A percentile compares a stretch with the other conserved stretches of the same genome.
phyloP scores from a whole-genome alignment of 176 grass and related monocot species.

The Themeda triandra region DNA sequence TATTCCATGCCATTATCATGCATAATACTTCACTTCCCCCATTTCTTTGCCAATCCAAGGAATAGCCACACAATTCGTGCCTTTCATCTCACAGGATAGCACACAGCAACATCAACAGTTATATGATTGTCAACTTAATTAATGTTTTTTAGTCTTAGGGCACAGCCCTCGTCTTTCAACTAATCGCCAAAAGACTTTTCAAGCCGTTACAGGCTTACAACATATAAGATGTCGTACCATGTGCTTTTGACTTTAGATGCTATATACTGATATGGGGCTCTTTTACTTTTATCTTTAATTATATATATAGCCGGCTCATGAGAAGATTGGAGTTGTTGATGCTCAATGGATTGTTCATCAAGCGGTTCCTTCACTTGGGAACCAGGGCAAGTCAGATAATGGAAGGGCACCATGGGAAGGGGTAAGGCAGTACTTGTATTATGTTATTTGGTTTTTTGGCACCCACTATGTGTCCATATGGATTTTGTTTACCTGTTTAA shows the following conservation, averaged over 20 bases:
- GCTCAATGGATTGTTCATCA: conserved; percentile 99
- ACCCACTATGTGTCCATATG: neutral
- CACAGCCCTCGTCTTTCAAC: no score
- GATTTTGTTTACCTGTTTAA: neutral
- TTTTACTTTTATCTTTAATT: conserved; percentile 30
- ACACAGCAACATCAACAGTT: neutral
- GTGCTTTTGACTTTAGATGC: neutral
- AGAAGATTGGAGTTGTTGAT: conserved; percentile 98
- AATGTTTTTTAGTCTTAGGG: neutral
- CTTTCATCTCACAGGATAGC: neutral
- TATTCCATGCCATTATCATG: conserved; percentile 21
- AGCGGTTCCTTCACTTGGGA: conserved; percentile 86
- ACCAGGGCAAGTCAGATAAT: conserved; percentile 77
- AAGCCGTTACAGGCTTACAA: no score
- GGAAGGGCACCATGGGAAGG: conserved; percentile 93
- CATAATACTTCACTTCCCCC: neutral
- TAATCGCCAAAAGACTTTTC: no score
- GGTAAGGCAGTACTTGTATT: conserved; percentile 43
- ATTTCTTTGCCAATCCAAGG: no score
- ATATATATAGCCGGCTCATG: conserved; percentile 94
- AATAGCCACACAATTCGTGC: neutral
- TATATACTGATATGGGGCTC: conserved; percentile 10
- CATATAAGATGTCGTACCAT: neutral
- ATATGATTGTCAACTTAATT: neutral
- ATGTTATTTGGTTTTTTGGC: neutral